Percentiles rank a stretch among this genome's conserved stretches.
phyloP scores from a whole-genome alignment of 1,139 yeast genomes.

The Saccharomyces pastorianus region DNA sequence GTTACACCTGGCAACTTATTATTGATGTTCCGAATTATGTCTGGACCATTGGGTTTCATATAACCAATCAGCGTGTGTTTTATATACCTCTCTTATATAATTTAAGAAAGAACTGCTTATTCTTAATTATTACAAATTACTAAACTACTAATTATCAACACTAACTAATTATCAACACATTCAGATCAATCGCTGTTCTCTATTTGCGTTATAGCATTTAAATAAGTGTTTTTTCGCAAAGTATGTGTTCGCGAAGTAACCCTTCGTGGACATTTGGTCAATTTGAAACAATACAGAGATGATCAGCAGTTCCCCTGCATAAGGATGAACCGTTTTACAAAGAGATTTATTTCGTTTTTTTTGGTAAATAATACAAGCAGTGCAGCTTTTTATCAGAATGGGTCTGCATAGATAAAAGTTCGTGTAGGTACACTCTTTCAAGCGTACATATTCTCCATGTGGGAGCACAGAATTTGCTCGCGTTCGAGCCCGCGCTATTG shows the following conservation, averaged over 20 bases:
- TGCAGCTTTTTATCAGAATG: neutral
- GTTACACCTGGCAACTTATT: too few relatives aligned
- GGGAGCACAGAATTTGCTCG: neutral
- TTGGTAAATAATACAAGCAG: slow-evolving; percentile 7
- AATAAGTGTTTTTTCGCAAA: neutral
- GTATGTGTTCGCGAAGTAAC: slow-evolving; percentile 19
- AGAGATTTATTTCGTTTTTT: slow-evolving; percentile 73
- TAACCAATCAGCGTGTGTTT: too few relatives aligned
- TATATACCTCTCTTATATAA: too few relatives aligned
- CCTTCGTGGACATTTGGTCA: slow-evolving; percentile 51
- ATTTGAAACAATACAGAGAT: slow-evolving; percentile 84
- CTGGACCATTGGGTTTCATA: too few relatives aligned
- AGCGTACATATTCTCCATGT: too few relatives aligned
- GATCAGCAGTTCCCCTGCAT: slow-evolving; percentile 97
- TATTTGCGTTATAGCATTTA: neutral
- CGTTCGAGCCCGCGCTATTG: neutral
- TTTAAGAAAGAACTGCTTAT: too few relatives aligned
- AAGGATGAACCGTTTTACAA: slow-evolving; percentile 93
- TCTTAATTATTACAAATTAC: neutral
- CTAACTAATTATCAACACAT: neutral
- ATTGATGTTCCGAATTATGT: too few relatives aligned
- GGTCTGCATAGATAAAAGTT: neutral
- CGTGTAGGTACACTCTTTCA: neutral
- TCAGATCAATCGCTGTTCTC: neutral
- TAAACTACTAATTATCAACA: neutral